These are phyloP conservation scores for Clarireedia monteithiana DNA, from an alignment of 2,329 filamentous ascomycete species.

Conservation along the genomic window DNA sequence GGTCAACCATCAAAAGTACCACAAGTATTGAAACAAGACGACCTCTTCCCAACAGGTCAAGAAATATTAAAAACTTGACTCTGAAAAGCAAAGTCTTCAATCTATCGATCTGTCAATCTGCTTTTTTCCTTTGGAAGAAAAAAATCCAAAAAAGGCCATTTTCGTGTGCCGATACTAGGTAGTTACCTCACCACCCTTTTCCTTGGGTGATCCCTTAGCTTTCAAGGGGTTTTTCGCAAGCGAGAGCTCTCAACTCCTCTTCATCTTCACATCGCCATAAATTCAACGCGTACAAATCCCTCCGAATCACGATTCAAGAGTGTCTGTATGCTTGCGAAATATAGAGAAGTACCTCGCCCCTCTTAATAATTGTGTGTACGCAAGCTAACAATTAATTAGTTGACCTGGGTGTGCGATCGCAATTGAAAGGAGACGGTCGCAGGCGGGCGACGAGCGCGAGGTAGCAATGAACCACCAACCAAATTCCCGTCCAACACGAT, in stretches of 20 bases:
- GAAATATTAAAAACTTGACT: background rate
- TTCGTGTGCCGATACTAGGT: background rate
- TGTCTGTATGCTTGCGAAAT: conserved; percentile 14
- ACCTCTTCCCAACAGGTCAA: background rate
- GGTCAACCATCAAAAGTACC: background rate
- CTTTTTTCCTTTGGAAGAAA: background rate
- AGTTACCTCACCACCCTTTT: background rate
- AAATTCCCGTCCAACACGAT: conserved; percentile 22
- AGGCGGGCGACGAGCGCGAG: conserved; percentile 12
- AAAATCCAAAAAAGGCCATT: background rate
- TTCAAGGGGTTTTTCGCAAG: conserved; percentile 10
- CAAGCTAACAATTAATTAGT: conserved; percentile 22
- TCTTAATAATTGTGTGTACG: background rate
- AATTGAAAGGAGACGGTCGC: conserved; percentile 16
- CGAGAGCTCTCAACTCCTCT: conserved; percentile 13
- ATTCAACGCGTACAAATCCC: conserved; percentile 14
- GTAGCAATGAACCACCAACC: conserved; percentile 12
- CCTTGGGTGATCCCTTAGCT: conserved; percentile 1
- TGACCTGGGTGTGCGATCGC: conserved; percentile 16
- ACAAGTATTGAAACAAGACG: background rate
- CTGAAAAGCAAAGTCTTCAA: background rate
- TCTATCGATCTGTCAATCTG: background rate
- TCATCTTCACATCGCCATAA: conserved; percentile 10
- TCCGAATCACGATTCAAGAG: conserved; percentile 14
- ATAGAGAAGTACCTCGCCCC: conserved; percentile 19